Evolutionary conservation across 768 basidiomycete species (phyloP), one percentile per base, ranked within the genome.

Genomic region (Cyclocybe cylindracea): DNA sequence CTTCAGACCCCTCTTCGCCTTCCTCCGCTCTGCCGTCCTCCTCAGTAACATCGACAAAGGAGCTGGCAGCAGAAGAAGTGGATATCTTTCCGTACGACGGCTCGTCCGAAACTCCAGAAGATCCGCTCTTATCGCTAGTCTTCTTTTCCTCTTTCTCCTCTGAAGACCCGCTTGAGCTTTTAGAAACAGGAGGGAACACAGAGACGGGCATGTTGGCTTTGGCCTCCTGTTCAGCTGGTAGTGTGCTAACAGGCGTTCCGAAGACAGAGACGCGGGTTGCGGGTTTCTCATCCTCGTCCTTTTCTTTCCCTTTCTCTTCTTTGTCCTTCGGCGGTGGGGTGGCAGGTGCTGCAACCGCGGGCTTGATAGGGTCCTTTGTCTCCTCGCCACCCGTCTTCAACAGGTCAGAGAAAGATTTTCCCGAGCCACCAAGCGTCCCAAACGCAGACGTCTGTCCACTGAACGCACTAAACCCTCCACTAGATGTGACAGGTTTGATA

Each of bases 381-480:
- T 58, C 59, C 4, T 60, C 59, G 14, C 58, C 61, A n/a, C 59
- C 60, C 38, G 58, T 64, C 61, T 82, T 79, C 51, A 89, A 67
- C 41, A 89, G 61, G 29, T 89, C 84, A n/a, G 67, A 55, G 41
- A 70, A 91, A 0, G 87, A 80, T 57, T 77, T 80, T 34, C 71
- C 69, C 1, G 70, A 66, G 0, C 69, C 72, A 5, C 74, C 58
- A 46, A 75, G 69, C 11, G 75, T 68, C 4, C 70, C 66, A 51
- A 86, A 82, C 1, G 75, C 72, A 38, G 66, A 66, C 0, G 69
- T 53, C 3, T 69, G 46, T 1, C 77, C 76, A 10, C 78, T 75
- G 57, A 84, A 84, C 0, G 82, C 77, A 33, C 74, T 60, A 57
- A 87, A 87, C 2, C 74, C 83, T 29, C 77, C 70, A 2, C 68